phyloP scores from a whole-genome alignment of 2,329 filamentous ascomycete genomes.

The Davidsoniella neocaledoniae region DNA sequence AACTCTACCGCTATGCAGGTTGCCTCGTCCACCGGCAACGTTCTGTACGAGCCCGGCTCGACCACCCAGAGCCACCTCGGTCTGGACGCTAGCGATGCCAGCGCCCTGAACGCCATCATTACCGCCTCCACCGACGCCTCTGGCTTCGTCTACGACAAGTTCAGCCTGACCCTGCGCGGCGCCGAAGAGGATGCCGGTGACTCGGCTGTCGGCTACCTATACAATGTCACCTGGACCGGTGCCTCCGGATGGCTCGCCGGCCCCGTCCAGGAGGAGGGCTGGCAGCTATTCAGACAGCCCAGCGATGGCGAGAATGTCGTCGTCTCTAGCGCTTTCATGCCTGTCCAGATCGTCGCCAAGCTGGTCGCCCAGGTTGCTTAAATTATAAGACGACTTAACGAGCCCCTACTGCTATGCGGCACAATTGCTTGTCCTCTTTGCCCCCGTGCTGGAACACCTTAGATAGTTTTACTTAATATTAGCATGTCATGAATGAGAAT shows the following conservation, averaged over 20 bases:
- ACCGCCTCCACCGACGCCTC: neutral
- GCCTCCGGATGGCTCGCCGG: slow-evolving; percentile 7
- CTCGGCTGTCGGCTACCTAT: neutral
- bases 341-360: slow-evolving; percentile 8
- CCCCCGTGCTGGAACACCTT: no score
- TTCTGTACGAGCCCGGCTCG: neutral
- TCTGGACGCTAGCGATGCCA: neutral
- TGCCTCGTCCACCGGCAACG: neutral
- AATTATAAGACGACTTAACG: no score
- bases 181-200: neutral
- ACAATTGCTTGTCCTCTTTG: no score
- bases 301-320: neutral
- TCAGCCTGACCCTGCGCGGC: neutral
- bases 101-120: neutral
- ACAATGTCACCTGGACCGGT: slow-evolving; percentile 2
- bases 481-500: no score
- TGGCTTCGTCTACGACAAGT: neutral
- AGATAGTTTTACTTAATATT: no score
- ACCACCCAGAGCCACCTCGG: neutral
- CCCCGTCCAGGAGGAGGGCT: neutral
- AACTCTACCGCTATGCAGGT: slow-evolving; percentile 1
- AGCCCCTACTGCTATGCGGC: no score
- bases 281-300: slow-evolving; percentile 1
- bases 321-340: slow-evolving; percentile 1
- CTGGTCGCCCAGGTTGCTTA: neutral